These are phyloP conservation scores for Alternaria brassicicola DNA, from an alignment of 2,329 filamentous ascomycete species.

Conservation along the genomic window DNA sequence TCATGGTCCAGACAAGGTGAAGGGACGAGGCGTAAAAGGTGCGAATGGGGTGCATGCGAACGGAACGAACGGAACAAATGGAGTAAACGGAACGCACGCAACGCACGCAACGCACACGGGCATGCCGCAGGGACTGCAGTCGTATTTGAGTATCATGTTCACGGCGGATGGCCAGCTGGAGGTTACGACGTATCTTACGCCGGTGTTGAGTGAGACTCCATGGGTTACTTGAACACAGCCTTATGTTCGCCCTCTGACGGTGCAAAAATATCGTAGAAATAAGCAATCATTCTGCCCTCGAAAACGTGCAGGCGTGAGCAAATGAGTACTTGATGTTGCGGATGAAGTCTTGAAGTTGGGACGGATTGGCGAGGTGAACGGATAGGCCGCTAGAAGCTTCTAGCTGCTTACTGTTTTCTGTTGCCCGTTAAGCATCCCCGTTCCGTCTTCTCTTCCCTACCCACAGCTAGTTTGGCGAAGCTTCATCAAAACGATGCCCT, in stretches of 20 bases:
- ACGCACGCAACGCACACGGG: neutral
- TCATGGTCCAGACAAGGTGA: neutral
- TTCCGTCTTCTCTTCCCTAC: neutral
- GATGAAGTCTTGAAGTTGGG: neutral
- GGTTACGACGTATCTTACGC: neutral
- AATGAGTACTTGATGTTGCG: neutral
- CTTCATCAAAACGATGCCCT: neutral
- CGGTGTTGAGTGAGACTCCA: neutral
- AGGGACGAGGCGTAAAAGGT: neutral
- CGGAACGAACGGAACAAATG: neutral
- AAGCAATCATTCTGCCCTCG: neutral
- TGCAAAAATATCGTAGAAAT: neutral
- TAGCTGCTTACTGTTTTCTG: neutral
- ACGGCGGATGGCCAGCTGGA: neutral
- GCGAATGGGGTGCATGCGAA: neutral
- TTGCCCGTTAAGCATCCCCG: neutral
- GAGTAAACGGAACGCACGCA: neutral
- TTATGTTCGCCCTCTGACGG: neutral
- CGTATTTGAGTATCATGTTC: neutral
- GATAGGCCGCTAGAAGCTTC: neutral
- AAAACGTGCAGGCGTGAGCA: neutral
- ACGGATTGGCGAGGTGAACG: neutral
- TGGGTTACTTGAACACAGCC: neutral
- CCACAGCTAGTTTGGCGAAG: neutral
- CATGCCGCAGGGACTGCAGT: neutral